Conservation (phyloP, 2,329 filamentous ascomycete species). For the Keithomyces neogunnii region DNA sequence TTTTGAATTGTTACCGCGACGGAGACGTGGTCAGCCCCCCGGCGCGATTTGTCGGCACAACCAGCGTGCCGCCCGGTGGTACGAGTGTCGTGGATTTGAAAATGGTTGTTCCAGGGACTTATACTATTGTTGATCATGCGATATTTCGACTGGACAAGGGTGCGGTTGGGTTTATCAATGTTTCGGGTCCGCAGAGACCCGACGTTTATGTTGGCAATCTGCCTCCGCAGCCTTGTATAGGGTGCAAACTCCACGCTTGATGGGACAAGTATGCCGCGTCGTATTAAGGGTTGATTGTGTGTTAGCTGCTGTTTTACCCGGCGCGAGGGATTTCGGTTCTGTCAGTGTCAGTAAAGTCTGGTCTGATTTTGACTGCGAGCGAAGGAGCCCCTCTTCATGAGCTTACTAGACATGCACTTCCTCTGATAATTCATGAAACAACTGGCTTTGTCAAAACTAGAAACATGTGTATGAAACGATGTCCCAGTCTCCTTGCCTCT, state of each 20-base stretch:
- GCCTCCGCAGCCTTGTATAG: constrained; percentile 19
- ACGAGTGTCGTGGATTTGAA: constrained; percentile 22
- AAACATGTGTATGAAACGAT: no score
- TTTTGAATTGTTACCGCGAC: constrained; percentile 20
- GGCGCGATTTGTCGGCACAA: constrained; percentile 16
- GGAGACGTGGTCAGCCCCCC: constrained; percentile 22
- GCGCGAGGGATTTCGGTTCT: no score
- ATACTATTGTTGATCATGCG: constrained; percentile 24
- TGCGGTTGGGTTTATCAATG: constrained; percentile 25
- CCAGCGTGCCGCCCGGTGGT: constrained; percentile 18
- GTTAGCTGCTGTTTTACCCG: no score
- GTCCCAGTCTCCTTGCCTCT: no score
- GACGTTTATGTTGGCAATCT: constrained; percentile 18
- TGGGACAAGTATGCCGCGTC: not conserved
- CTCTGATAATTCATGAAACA: no score
- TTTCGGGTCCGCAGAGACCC: constrained; percentile 18
- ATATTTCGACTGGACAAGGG: constrained; percentile 26
- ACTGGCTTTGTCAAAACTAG: no score
- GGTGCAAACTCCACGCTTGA: constrained; percentile 23
- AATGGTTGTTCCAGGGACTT: constrained; percentile 22
- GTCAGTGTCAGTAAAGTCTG: no score
- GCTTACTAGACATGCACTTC: no score
- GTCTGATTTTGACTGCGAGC: no score
- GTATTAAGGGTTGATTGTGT: no score
- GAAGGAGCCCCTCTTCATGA: no score